Evolutionary conservation across 495 filamentous ascomycete species (phyloP).

Genomic region (Neurospora terricola): DNA sequence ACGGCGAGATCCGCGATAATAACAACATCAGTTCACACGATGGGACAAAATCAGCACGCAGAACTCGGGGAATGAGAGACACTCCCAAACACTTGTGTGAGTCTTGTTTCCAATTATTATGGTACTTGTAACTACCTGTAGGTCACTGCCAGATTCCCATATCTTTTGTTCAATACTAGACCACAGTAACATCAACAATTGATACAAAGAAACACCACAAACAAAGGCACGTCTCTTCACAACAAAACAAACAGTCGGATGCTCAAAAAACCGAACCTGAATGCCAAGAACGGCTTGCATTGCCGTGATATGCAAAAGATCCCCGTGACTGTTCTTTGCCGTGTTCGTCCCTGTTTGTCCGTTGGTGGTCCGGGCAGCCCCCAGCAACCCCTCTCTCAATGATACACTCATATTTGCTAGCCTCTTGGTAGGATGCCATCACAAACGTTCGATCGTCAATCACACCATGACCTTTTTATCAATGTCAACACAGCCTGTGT

Average conservation of each 20-base stretch:
- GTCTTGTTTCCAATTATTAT: neutral
- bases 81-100: neutral
- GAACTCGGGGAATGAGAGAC: neutral
- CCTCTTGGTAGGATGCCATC: neutral
- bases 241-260: neutral
- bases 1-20: neutral
- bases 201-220: neutral
- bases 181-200: neutral
- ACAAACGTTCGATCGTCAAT: neutral
- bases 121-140: neutral
- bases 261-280: neutral
- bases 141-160: neutral
- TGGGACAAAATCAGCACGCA: neutral
- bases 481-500: neutral
- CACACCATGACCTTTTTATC: neutral
- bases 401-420: neutral
- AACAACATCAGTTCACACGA: neutral
- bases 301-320: neutral
- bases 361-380: neutral
- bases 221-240: neutral
- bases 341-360: neutral
- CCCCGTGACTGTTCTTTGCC: neutral
- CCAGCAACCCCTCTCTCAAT: neutral
- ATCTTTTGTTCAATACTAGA: neutral
- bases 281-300: neutral